Percentiles rank a stretch among this genome's conserved stretches.
Conservation (phyloP, 140 eudicot genomes). For the Oenanthe javanica region DNA sequence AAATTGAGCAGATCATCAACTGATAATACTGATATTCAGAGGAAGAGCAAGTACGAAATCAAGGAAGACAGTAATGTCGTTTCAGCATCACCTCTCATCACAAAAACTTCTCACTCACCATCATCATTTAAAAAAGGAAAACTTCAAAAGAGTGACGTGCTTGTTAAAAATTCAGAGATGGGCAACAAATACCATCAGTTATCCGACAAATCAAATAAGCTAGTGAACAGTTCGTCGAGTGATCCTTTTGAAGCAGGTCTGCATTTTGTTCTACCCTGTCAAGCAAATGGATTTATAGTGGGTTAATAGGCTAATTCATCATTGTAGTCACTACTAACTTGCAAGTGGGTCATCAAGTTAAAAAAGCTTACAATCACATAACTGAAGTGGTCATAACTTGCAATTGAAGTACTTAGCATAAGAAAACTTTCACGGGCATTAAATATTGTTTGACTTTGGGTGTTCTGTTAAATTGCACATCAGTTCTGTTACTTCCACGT, state of each 20-base stretch:
- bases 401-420: no score
- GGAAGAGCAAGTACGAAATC: slow-evolving; percentile 29
- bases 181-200: slow-evolving; percentile 26
- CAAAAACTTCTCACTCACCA: slow-evolving; percentile 31
- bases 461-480: no score
- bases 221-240: slow-evolving; percentile 30
- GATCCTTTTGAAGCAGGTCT: slow-evolving; percentile 74
- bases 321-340: no score
- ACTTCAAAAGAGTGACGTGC: slow-evolving; percentile 20
- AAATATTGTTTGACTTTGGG: no score
- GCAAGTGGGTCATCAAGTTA: no score
- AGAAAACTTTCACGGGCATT: no score
- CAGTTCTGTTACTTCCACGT: no score
- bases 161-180: slow-evolving; percentile 23
- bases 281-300: background rate
- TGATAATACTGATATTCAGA: slow-evolving; percentile 28
- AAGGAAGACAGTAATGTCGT: slow-evolving; percentile 22
- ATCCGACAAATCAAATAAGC: slow-evolving; percentile 39
- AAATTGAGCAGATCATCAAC: slow-evolving; percentile 18
- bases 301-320: no score
- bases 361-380: no score
- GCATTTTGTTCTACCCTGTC: background rate
- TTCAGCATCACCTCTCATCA: slow-evolving; percentile 29
- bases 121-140: slow-evolving; percentile 49
- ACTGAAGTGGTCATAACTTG: no score